Percentiles rank a stretch among this genome's conserved stretches.
These are phyloP conservation scores for Arxiozyma telluris DNA, from an alignment of 1,139 yeast species.

Conservation along the genomic window DNA sequence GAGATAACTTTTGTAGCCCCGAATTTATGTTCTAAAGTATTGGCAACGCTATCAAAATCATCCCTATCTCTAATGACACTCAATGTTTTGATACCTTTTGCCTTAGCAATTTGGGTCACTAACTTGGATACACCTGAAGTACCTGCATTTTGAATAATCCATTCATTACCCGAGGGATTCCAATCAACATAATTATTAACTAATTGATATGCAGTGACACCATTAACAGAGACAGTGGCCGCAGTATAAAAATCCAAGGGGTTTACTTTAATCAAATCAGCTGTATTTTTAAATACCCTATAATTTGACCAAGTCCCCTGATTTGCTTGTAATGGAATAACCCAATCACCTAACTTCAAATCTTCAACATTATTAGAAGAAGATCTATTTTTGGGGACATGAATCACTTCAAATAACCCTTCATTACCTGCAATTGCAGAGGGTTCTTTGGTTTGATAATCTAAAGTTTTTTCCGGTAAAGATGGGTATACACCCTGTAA, in stretches of 20 bases:
- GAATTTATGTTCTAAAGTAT: slow-evolving; percentile 45
- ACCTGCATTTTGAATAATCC: slow-evolving; percentile 96
- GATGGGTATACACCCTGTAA: slow-evolving; percentile 90
- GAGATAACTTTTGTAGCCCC: slow-evolving; percentile 92
- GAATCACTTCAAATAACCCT: slow-evolving; percentile 77
- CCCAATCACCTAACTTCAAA: slow-evolving; percentile 77
- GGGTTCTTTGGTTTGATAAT: slow-evolving; percentile 50
- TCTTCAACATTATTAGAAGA: slow-evolving; percentile 30
- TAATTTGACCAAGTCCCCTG: slow-evolving; percentile 96
- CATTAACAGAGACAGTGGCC: slow-evolving; percentile 86
- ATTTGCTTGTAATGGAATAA: slow-evolving; percentile 71
- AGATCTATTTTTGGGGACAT: slow-evolving; percentile 42
- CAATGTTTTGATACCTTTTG: slow-evolving; percentile 72
- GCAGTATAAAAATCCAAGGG: slow-evolving; percentile 44
- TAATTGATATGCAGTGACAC: slow-evolving; percentile 87
- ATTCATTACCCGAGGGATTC: slow-evolving; percentile 53
- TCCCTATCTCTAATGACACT: slow-evolving; percentile 83
- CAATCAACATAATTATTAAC: slow-evolving; percentile 61
- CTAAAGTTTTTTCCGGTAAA: slow-evolving; percentile 52
- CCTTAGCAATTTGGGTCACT: slow-evolving; percentile 77
- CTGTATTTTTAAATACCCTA: slow-evolving; percentile 43
- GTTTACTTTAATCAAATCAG: slow-evolving; percentile 45
- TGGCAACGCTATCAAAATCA: slow-evolving; percentile 47
- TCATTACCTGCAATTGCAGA: slow-evolving; percentile 86
- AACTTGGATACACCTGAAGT: slow-evolving; percentile 94